These are phyloP conservation scores for Aphelidium insulamus DNA, from an alignment of 371 early-diverging fungal species.

Conservation along the genomic window DNA sequence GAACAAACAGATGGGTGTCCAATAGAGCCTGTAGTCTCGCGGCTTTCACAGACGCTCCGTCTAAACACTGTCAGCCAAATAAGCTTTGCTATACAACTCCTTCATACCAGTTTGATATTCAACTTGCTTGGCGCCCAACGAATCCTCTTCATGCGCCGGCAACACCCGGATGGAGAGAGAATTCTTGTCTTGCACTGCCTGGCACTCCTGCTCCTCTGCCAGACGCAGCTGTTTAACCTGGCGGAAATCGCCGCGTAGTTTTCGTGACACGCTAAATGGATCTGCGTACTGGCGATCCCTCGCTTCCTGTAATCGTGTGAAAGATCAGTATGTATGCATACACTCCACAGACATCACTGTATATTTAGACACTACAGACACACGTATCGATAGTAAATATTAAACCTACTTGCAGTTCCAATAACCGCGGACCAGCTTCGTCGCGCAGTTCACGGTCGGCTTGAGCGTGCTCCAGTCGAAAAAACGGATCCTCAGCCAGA, in stretches of 20 bases:
- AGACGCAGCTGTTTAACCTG: constrained; percentile 31
- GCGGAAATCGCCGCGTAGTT: constrained; percentile 19
- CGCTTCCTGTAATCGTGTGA: constrained; percentile 6
- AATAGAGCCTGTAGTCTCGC: too few relatives aligned
- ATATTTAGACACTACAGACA: too few relatives aligned
- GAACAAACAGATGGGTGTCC: too few relatives aligned
- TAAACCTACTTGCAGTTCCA: constrained; percentile 22
- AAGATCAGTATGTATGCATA: too few relatives aligned
- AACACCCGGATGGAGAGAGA: constrained; percentile 27
- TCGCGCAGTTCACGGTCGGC: constrained; percentile 25
- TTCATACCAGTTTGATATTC: too few relatives aligned
- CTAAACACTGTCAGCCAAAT: too few relatives aligned
- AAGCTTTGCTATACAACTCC: too few relatives aligned
- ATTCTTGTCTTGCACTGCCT: constrained; percentile 27
- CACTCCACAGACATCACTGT: too few relatives aligned
- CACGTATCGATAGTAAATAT: constrained; percentile 1
- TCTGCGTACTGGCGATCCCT: constrained; percentile 48
- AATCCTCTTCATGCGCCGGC: constrained; percentile 15
- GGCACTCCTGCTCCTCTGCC: constrained; percentile 15
- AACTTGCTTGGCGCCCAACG: too few relatives aligned
- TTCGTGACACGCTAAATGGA: constrained; percentile 44
- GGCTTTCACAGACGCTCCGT: too few relatives aligned
- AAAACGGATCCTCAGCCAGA: constrained; percentile 35
- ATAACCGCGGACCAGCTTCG: constrained; percentile 22
- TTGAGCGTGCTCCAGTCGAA: constrained; percentile 35